Evolutionary conservation across 371 early-diverging fungal genomes (phyloP), one percentile per base, ranked within the genome.

Genomic region (Haplosporangium sp.): DNA sequence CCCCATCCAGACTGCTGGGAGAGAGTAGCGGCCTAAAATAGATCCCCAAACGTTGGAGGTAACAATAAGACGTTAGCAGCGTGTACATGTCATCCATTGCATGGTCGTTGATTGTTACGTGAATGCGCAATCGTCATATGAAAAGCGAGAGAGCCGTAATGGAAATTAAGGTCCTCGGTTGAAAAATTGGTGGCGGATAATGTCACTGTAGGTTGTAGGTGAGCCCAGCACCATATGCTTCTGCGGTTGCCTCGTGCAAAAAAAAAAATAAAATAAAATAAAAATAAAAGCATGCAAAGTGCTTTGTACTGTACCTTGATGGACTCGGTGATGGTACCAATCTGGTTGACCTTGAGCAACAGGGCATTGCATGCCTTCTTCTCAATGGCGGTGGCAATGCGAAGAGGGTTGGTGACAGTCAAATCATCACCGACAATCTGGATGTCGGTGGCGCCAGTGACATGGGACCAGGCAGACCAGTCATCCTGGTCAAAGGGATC

Each of bases 401-500:
- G 95, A 63, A 87, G 80, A 50, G 97, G 96, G 92, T 99, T 99
- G 88, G 99, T 99, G 74, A 99, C 99, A 48, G 96, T 93, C 82
- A 99, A 88, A 83, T 99, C 99, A 86, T 99, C 99, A 75, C 98
- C 99, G 71, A 99, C 98, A 73, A 99, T 94, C 85, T 97, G 97
- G 81, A 86, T 86, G 67, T 86, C 88, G 62, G 89, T 87, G 45
- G 88, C 83, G 37, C 79, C 83, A 62, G 85, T 88, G 61, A 99
- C 89, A 81, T 90, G 91, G 80, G 87, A 80, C 96, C 97, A 99
- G 73, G 95, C 91, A 48, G 88, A 91, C 93, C 93, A 97, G 88
- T 99, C 99, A 86, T 98, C 98, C 90, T 99, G 99, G 84, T 96
- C 98, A 80, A 99, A 99, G 66, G 99, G 99, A 90, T 99, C 99